Percentiles rank a stretch among this genome's conserved stretches.
phyloP scores from a whole-genome alignment of 768 basidiomycete species.

The Hericium alpestre region DNA sequence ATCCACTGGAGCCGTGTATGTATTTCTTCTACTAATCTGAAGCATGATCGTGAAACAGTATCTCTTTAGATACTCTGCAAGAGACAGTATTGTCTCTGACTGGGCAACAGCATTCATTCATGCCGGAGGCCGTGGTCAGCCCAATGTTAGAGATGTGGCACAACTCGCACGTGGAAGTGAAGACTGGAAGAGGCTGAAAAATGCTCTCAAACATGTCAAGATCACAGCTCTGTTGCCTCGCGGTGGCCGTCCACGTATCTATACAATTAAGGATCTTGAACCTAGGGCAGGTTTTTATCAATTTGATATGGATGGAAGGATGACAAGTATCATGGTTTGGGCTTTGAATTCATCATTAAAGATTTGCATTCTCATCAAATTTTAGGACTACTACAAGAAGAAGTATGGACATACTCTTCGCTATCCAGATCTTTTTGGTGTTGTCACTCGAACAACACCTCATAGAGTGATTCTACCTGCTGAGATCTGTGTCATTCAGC shows the following conservation, averaged over 20 bases:
- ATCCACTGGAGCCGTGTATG: not conserved
- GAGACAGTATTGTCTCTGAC: not conserved
- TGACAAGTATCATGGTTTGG: not conserved
- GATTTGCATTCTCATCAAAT: not conserved
- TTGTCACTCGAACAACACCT: not conserved
- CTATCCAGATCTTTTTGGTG: not conserved
- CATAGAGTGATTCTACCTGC: slow-evolving; percentile 5
- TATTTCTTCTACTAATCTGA: not conserved
- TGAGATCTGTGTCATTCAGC: slow-evolving; percentile 10
- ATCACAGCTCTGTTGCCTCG: not conserved
- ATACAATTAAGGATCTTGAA: not conserved
- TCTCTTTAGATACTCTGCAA: not conserved
- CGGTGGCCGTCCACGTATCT: not conserved
- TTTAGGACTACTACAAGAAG: not conserved
- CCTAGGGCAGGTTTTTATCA: not conserved
- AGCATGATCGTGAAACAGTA: not conserved
- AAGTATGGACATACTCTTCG: not conserved
- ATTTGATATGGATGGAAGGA: not conserved
- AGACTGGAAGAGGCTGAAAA: not conserved
- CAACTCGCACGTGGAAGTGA: not conserved
- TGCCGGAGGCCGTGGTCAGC: not conserved
- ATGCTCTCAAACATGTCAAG: not conserved
- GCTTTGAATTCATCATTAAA: not conserved
- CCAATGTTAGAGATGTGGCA: not conserved
- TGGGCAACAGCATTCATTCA: not conserved